phyloP scores from a whole-genome alignment of 1,139 yeast genomes.

The Taphrina confusa region DNA sequence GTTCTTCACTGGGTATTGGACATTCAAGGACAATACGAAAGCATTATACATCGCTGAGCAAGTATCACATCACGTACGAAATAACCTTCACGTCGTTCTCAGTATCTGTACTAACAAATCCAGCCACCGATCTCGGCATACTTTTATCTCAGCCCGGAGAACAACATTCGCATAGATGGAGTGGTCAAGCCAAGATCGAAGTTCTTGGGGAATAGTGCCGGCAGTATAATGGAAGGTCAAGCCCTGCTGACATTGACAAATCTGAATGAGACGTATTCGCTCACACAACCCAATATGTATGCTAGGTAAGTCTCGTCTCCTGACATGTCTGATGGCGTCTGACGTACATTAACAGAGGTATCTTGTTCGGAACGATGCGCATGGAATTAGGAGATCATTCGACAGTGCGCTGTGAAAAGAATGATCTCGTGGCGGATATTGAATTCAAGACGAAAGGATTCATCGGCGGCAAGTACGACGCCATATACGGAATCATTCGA shows the following conservation, averaged over 20 bases:
- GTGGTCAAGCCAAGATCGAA: slow-evolving; percentile 80
- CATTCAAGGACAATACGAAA: slow-evolving; percentile 63
- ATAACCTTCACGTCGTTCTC: not conserved
- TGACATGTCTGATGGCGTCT: not conserved
- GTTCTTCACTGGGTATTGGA: slow-evolving; percentile 89
- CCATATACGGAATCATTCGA: slow-evolving; percentile 73
- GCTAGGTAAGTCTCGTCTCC: slow-evolving; percentile 63
- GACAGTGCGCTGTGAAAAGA: slow-evolving; percentile 63
- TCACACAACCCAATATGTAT: slow-evolving; percentile 92
- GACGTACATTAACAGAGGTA: slow-evolving; percentile 43
- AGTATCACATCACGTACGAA: slow-evolving; percentile 73
- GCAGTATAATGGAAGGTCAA: slow-evolving; percentile 93
- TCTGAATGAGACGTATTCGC: slow-evolving; percentile 61
- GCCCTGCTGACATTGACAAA: slow-evolving; percentile 73
- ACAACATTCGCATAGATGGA: slow-evolving; percentile 83
- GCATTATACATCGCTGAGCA: slow-evolving; percentile 75
- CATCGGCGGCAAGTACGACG: slow-evolving; percentile 87
- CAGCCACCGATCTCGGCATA: slow-evolving; percentile 79
- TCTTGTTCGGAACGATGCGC: slow-evolving; percentile 82
- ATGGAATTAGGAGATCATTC: slow-evolving; percentile 92
- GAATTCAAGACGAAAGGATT: slow-evolving; percentile 96
- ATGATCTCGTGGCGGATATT: slow-evolving; percentile 70
- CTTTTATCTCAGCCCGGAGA: slow-evolving; percentile 81
- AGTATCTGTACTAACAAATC: not conserved
- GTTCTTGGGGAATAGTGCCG: slow-evolving; percentile 88